phyloP scores from a whole-genome alignment of 768 basidiomycete species.

The Russula sp. region DNA sequence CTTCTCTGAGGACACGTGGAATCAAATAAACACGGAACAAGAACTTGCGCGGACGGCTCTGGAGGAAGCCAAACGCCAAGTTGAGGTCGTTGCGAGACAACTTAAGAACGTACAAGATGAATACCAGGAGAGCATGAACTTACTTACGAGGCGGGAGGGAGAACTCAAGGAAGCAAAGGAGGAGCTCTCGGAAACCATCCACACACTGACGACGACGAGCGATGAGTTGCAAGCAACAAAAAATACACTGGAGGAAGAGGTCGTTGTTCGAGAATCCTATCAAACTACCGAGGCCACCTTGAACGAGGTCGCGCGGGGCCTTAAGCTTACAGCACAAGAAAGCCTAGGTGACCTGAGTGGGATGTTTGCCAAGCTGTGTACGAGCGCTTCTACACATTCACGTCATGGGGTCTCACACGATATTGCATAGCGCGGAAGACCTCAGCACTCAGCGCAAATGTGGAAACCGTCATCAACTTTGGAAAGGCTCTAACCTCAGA shows the following conservation, averaged over 20 bases:
- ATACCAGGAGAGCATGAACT: conserved; percentile 80
- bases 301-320: conserved; percentile 60
- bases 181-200: conserved; percentile 45
- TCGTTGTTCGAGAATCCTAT: conserved; percentile 67
- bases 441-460: conserved; percentile 53
- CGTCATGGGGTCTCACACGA: conserved; percentile 3
- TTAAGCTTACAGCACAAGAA: conserved; percentile 61
- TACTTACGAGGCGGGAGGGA: conserved; percentile 66
- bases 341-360: conserved; percentile 61
- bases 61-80: conserved; percentile 75
- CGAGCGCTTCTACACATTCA: conserved; percentile 20
- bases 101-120: conserved; percentile 76
- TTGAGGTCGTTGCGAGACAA: conserved; percentile 77
- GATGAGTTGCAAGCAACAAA: conserved; percentile 53
- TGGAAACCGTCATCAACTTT: conserved; percentile 54
- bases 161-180: conserved; percentile 62
- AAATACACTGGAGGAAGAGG: conserved; percentile 68
- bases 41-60: conserved; percentile 70
- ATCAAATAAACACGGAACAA: conserved; percentile 68
- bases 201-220: conserved; percentile 45
- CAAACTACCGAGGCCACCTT: conserved; percentile 64
- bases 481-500: conserved; percentile 51
- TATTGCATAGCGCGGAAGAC: conserved; percentile 61
- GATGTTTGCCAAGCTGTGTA: conserved; percentile 81
- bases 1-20: conserved; percentile 88